These are phyloP conservation scores for Saraca asoca DNA, from an alignment of 331 rosid genomes.

Conservation along the genomic window DNA sequence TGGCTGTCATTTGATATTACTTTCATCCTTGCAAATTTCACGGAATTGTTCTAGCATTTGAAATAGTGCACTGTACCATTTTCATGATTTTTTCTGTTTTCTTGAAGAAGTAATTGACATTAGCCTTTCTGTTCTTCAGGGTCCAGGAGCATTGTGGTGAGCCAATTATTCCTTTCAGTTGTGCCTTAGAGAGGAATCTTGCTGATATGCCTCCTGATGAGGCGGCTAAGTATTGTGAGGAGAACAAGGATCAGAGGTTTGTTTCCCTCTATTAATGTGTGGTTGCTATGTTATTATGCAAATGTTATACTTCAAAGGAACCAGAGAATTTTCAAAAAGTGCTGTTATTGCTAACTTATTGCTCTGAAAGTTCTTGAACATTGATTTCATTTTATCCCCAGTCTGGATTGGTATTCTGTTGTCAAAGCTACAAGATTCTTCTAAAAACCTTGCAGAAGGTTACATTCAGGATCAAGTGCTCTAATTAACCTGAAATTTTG, in stretches of 20 bases:
- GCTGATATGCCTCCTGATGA: slow-evolving; percentile 80
- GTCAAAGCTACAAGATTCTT: no score
- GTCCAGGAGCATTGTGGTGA: slow-evolving; percentile 98
- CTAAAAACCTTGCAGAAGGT: no score
- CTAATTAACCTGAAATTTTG: no score
- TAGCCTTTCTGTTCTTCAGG: slow-evolving; percentile 51
- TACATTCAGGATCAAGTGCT: no score
- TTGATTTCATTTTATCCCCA: background rate
- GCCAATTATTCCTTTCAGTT: slow-evolving; percentile 85
- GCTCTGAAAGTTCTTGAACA: background rate
- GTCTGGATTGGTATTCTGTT: background rate
- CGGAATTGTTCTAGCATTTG: no score
- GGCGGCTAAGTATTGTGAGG: slow-evolving; percentile 83
- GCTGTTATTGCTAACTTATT: background rate
- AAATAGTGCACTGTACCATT: no score
- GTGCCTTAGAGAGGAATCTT: slow-evolving; percentile 82
- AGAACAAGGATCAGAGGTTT: slow-evolving; percentile 83
- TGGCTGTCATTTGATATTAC: no score
- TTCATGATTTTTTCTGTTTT: no score
- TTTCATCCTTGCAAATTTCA: no score
- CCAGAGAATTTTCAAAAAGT: background rate
- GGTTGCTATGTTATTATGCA: background rate
- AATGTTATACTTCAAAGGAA: slow-evolving; percentile 14
- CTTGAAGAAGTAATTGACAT: no score
- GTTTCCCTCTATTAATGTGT: slow-evolving; percentile 16